Evolutionary conservation across 176 grass and related monocot species (phyloP), one percentile per base, ranked within the genome.

Genomic region (Secale cereale): DNA sequence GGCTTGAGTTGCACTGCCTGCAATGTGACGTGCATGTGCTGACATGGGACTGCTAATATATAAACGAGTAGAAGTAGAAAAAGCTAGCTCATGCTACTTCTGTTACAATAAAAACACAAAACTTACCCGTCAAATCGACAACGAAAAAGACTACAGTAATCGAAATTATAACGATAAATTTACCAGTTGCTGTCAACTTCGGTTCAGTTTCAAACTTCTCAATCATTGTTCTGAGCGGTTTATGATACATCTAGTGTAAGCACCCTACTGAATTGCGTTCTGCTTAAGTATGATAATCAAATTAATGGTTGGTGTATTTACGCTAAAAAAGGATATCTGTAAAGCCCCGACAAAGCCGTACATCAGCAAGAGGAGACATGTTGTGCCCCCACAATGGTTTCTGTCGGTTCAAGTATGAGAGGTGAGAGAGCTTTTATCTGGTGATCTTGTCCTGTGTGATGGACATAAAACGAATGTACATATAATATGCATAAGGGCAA

Each of bases 11-110:
- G 45, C 70, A 82, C 70, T 59, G 28, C 26, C 61, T 65, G 70
- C 59, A 82, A 43, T 59, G 85, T 59, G 78, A 82, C 78, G 59
- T 77, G 31, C 61, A 82, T 87, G 78, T 65, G 67, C 17, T 74
- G 78, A 81, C 78, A 72, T 81, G 27, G 40, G 45, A 13, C 72
- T 76, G 14, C 13, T 74, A 50, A 74, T 50, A 57, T 57, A 57
- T 57, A 48, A 64, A 29, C 36, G 25, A 65, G 36, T 39, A 39
- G 57, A 62, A 79, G 59, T n/a, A n/a, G 9, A 63, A 63, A 52
- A 17, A 19, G 33, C 32, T 62, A 61, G 76, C 33, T 64, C 35
- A 64, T n/a, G 63, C 59, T 25, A 64, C 37, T 80, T 54, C 27
- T 43, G 60, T 46, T 16, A 43, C 33, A 65, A 65, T 17, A 79